Evolutionary conservation across 176 grass and related monocot species (phyloP).

Genomic region (Carex scoparia): DNA sequence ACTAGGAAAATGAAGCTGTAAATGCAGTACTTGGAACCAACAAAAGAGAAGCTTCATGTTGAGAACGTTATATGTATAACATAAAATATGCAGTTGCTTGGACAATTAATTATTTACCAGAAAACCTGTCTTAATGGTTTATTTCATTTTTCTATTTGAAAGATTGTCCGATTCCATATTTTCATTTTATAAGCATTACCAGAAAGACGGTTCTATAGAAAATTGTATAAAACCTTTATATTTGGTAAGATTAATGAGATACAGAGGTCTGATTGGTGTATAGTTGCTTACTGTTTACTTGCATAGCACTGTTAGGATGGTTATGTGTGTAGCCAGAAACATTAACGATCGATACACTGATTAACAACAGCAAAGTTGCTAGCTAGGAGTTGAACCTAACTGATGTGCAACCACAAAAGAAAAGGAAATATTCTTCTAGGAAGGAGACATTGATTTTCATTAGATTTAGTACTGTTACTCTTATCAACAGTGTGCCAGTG

Average conservation of each 20-base stretch:
- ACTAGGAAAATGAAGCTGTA: not conserved
- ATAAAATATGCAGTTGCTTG: not conserved
- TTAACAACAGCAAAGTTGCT: not conserved
- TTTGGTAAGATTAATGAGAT: not conserved
- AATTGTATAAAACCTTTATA: not conserved
- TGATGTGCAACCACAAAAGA: not conserved
- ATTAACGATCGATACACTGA: not conserved
- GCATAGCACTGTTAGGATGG: not conserved
- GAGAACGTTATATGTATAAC: not conserved
- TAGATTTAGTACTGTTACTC: not conserved
- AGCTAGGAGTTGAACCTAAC: not conserved
- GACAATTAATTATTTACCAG: not conserved
- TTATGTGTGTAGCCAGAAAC: not conserved
- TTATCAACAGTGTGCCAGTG: not conserved
- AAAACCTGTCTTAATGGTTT: not conserved
- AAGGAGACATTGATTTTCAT: not conserved
- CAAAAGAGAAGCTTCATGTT: not conserved
- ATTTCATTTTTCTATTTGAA: not conserved
- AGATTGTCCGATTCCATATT: not conserved
- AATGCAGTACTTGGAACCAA: not conserved
- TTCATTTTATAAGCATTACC: not conserved
- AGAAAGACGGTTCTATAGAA: not conserved
- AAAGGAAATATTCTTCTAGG: not conserved
- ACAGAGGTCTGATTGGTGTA: not conserved
- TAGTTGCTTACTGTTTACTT: not conserved